phyloP scores from a whole-genome alignment of 352 stramenopile genomes.

The Globisporangium ultimum region DNA sequence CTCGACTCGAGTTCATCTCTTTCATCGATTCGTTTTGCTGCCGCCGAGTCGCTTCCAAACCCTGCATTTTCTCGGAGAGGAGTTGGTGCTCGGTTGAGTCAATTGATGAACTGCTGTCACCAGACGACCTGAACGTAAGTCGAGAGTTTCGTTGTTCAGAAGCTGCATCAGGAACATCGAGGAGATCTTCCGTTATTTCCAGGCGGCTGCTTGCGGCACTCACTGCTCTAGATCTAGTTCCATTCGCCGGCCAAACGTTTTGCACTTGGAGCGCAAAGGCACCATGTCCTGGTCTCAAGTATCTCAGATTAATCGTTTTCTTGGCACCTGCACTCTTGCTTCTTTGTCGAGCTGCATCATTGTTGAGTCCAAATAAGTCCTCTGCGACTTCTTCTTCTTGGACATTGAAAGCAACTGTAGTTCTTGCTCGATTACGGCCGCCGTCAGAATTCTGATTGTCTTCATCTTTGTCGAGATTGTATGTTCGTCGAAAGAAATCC shows the following conservation, averaged over 20 bases:
- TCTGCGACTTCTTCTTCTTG: constrained; percentile 17
- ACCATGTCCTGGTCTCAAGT: constrained; percentile 16
- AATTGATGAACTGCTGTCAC: constrained; percentile 5
- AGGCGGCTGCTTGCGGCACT: constrained; percentile 5
- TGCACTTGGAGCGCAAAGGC: constrained; percentile 13
- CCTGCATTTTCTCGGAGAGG: constrained; percentile 13
- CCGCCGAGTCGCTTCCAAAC: background rate
- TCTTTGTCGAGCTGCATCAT: constrained; percentile 2
- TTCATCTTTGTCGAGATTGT: constrained; percentile 17
- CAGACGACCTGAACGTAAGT: constrained; percentile 9
- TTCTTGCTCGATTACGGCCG: constrained; percentile 25
- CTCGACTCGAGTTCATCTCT: constrained; percentile 2
- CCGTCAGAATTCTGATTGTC: constrained; percentile 14
- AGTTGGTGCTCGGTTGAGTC: constrained; percentile 7
- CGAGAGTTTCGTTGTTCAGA: constrained; percentile 10
- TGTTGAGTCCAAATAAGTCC: background rate
- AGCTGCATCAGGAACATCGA: constrained; percentile 12
- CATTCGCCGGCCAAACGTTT: background rate
- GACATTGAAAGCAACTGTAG: constrained; percentile 26
- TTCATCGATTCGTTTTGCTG: constrained; percentile 1
- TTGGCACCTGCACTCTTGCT: constrained; percentile 14
- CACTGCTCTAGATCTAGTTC: background rate
- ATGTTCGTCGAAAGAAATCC: constrained; percentile 45
- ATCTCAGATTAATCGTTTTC: constrained; percentile 34
- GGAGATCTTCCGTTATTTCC: constrained; percentile 21